A percentile compares a stretch with the other conserved stretches of the same genome.
phyloP scores from a whole-genome alignment of 495 filamentous ascomycete species.

The Tuber aestivum region DNA sequence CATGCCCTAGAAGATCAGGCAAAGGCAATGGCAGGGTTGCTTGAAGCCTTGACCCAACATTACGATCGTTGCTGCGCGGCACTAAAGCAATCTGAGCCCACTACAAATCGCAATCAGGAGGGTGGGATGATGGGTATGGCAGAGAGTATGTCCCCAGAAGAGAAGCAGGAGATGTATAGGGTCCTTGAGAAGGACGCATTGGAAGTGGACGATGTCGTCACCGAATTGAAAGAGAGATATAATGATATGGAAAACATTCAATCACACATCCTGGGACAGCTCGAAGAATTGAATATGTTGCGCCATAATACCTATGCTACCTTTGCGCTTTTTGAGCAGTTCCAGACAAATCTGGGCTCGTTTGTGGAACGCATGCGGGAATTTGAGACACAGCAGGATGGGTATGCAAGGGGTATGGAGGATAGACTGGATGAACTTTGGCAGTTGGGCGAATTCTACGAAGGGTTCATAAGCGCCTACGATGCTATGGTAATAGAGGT shows the following conservation, averaged over 20 bases:
- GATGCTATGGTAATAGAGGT: conserved; percentile 77
- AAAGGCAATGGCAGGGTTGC: conserved; percentile 70
- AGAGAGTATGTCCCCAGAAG: conserved; percentile 66
- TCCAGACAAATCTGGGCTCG: conserved; percentile 58
- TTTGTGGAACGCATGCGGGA: conserved; percentile 65
- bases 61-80: conserved; percentile 93
- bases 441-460: conserved; percentile 67
- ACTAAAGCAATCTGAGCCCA: conserved; percentile 86
- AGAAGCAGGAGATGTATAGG: conserved; percentile 73
- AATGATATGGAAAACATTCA: conserved; percentile 69
- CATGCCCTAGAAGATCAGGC: conserved; percentile 69
- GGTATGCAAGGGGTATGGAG: conserved; percentile 62
- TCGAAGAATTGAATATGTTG: conserved; percentile 51
- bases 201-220: conserved; percentile 83
- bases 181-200: conserved; percentile 76
- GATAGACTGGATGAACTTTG: conserved; percentile 67
- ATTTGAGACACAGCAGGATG: conserved; percentile 69
- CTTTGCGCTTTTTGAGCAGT: conserved; percentile 60
- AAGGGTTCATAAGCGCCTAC: conserved; percentile 76
- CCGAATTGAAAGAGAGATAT: conserved; percentile 70
- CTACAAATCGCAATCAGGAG: conserved; percentile 54
- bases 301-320: conserved; percentile 51
- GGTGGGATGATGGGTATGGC: conserved; percentile 54
- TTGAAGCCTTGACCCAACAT: conserved; percentile 79
- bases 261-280: conserved; percentile 53